These are phyloP conservation scores for Sugiyamaella xylanicola DNA, from an alignment of 1,139 yeast species.

Conservation along the genomic window DNA sequence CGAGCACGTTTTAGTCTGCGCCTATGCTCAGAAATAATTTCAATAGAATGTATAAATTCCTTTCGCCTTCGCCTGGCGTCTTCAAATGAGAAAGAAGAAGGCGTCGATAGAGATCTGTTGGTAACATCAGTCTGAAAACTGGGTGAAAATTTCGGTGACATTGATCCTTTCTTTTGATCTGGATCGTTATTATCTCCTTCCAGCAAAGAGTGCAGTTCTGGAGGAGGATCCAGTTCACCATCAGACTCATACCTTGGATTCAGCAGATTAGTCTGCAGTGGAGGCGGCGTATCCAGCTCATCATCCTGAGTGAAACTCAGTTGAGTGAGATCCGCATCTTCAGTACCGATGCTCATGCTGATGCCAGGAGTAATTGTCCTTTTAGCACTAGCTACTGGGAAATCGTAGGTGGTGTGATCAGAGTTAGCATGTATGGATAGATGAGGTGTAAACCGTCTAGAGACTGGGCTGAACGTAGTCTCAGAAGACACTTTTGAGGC, in stretches of 20 bases:
- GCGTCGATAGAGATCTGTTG: slow-evolving; percentile 13
- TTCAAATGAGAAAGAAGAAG: slow-evolving; percentile 21
- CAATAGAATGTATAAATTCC: slow-evolving; percentile 20
- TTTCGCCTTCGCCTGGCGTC: slow-evolving; percentile 18
- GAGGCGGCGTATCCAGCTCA: slow-evolving; percentile 16
- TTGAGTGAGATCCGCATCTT: too few species aligned
- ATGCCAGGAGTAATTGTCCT: neutral
- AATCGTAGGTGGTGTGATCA: too few species aligned
- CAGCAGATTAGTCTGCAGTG: slow-evolving; percentile 11
- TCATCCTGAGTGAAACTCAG: neutral
- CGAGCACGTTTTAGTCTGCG: slow-evolving; percentile 7
- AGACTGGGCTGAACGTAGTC: too few species aligned
- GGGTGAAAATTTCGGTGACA: slow-evolving; percentile 5
- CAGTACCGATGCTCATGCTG: too few species aligned
- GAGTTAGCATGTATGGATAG: too few species aligned
- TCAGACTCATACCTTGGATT: slow-evolving; percentile 8
- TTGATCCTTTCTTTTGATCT: neutral
- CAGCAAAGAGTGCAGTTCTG: slow-evolving; percentile 15
- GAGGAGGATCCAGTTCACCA: slow-evolving; percentile 19
- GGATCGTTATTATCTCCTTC: neutral
- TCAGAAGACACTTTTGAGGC: too few species aligned
- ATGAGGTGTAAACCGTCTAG: too few species aligned
- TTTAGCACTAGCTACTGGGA: neutral
- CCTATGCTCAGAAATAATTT: slow-evolving; percentile 18
- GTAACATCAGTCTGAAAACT: neutral